A percentile compares a stretch with the other conserved stretches of the same genome.
phyloP scores from a whole-genome alignment of 176 grass and related monocot species.

The Echinochloa phyllopogon region DNA sequence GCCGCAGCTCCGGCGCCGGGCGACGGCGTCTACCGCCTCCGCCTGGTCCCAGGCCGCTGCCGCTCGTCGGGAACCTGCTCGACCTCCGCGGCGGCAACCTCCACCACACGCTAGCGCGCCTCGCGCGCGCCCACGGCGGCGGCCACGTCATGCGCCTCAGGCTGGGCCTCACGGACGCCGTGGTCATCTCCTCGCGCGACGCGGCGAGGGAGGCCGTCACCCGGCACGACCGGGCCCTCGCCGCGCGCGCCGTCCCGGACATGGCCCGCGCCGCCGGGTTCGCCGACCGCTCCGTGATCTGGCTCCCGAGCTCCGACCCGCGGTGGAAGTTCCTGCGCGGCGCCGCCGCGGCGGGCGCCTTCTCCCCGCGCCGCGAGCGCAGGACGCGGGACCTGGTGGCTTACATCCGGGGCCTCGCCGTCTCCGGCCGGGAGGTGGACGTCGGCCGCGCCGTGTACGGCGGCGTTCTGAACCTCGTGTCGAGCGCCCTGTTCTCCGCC shows the following conservation, averaged over 20 bases:
- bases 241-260: slow-evolving; percentile 41
- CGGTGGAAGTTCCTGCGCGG: slow-evolving; percentile 38
- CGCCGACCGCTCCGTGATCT: slow-evolving; percentile 16
- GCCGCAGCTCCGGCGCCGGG: not conserved
- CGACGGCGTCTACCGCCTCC: not conserved
- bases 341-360: slow-evolving; percentile 31
- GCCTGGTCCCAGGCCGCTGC: slow-evolving; percentile 35
- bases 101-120: slow-evolving; percentile 38
- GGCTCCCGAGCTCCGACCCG: slow-evolving; percentile 27
- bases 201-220: slow-evolving; percentile 43
- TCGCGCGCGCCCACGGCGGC: slow-evolving; percentile 29
- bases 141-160: slow-evolving; percentile 46
- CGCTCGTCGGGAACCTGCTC: slow-evolving; percentile 48
- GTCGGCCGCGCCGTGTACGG: too few species aligned
- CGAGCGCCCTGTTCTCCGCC: too few species aligned
- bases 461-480: too few species aligned
- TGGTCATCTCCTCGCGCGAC: slow-evolving; percentile 54
- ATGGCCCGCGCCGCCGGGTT: not conserved
- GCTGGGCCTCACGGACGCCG: slow-evolving; percentile 37
- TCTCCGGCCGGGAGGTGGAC: too few species aligned
- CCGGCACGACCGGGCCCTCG: slow-evolving; percentile 39
- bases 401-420: not conserved
- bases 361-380: slow-evolving; percentile 27
- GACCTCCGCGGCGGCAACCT: slow-evolving; percentile 23
- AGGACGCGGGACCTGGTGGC: slow-evolving; percentile 17